These are phyloP conservation scores for Helicocarpus griseus DNA, from an alignment of 2,329 filamentous ascomycete genomes.

Conservation along the genomic window DNA sequence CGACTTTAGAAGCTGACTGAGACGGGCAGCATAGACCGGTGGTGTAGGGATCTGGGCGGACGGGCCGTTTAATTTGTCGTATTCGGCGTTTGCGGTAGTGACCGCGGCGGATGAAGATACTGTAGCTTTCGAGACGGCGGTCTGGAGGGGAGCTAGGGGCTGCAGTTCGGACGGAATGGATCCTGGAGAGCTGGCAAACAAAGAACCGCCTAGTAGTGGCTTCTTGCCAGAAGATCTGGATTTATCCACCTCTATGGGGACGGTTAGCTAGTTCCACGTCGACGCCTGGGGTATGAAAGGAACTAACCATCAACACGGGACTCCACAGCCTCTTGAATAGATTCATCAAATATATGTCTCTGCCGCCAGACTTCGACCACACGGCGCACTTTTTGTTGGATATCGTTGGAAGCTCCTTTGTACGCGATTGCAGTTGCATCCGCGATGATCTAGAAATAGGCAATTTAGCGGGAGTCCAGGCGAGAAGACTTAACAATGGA, in stretches of 20 bases:
- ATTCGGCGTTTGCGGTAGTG: conserved; percentile 67
- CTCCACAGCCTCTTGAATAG: conserved; percentile 75
- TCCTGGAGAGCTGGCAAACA: conserved; percentile 52
- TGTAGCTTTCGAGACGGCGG: conserved; percentile 62
- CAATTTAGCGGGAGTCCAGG: conserved; percentile 16
- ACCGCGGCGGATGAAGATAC: conserved; percentile 57
- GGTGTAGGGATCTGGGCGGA: conserved; percentile 61
- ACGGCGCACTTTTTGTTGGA: conserved; percentile 76
- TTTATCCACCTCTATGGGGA: conserved; percentile 45
- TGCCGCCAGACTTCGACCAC: conserved; percentile 94
- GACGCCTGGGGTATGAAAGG: not conserved
- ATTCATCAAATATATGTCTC: conserved; percentile 68
- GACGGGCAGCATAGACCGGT: conserved; percentile 81
- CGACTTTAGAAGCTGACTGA: conserved; percentile 81
- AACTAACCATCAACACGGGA: conserved; percentile 62
- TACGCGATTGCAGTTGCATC: conserved; percentile 89
- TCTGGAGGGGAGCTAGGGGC: conserved; percentile 64
- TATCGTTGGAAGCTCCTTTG: conserved; percentile 73
- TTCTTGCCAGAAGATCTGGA: conserved; percentile 44
- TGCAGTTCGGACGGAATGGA: conserved; percentile 66
- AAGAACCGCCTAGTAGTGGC: conserved; percentile 54
- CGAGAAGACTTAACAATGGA: too few species aligned
- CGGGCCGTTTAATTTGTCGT: conserved; percentile 70
- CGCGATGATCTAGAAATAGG: conserved; percentile 54
- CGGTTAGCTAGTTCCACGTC: conserved; percentile 6